These are phyloP conservation scores for Poteriospumella lacustris DNA, from an alignment of 108 stramenopile genomes.

Conservation along the genomic window DNA sequence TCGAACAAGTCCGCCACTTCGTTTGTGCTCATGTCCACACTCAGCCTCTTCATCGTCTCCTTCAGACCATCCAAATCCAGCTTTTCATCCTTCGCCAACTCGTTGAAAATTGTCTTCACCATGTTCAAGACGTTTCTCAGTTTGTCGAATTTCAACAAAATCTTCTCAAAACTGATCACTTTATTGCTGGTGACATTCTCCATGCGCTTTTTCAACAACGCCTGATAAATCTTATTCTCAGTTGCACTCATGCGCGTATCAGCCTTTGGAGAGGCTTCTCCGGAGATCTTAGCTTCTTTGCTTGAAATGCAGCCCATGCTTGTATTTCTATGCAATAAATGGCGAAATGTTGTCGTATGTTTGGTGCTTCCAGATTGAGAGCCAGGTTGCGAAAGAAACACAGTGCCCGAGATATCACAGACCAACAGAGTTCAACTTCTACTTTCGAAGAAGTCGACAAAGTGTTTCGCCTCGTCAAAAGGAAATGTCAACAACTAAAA, in stretches of 20 bases:
- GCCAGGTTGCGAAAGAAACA: too few relatives aligned
- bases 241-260: neutral
- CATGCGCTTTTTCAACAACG: slow-evolving; percentile 12
- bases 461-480: too few relatives aligned
- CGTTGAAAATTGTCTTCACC: slow-evolving; percentile 17
- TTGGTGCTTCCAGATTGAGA: too few relatives aligned
- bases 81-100: neutral
- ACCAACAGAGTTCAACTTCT: too few relatives aligned
- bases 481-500: too few relatives aligned
- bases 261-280: too few relatives aligned
- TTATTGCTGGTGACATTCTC: neutral
- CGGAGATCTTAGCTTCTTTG: too few relatives aligned
- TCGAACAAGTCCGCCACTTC: slow-evolving; percentile 18
- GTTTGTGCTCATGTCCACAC: neutral
- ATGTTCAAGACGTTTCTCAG: neutral
- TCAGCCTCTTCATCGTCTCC: slow-evolving; percentile 6
- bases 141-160: slow-evolving; percentile 18
- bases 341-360: too few relatives aligned
- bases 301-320: too few relatives aligned
- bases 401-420: too few relatives aligned
- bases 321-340: too few relatives aligned
- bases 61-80: slow-evolving; percentile 14
- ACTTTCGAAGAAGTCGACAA: too few relatives aligned
- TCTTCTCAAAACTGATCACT: slow-evolving; percentile 2
- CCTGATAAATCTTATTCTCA: slow-evolving; percentile 8